phyloP scores from a whole-genome alignment of 352 stramenopile species.

The Bremia lactucae region DNA sequence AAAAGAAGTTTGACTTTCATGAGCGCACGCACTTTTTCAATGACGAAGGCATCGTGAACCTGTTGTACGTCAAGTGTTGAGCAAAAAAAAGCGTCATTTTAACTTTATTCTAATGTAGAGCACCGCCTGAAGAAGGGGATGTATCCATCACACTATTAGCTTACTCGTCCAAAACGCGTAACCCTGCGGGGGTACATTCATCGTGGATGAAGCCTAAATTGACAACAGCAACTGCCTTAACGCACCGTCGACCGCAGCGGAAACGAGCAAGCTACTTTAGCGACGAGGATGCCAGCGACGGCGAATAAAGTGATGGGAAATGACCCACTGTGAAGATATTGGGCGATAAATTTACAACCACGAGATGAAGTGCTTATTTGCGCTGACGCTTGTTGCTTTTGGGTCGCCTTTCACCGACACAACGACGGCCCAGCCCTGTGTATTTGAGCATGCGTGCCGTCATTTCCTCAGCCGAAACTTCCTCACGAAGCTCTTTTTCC shows the following conservation, averaged over 20 bases:
- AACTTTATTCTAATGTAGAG: conserved; percentile 21
- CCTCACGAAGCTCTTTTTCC: conserved; percentile 61
- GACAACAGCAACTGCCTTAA: conserved; percentile 8
- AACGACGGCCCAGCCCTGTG: conserved; percentile 48
- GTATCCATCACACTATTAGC: conserved; percentile 60
- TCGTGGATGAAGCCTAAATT: background rate
- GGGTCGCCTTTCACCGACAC: conserved; percentile 15
- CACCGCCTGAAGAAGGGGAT: conserved; percentile 44
- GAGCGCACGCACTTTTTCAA: conserved; percentile 64
- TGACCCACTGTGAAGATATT: background rate
- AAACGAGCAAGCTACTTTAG: conserved; percentile 59
- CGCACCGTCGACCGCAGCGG: conserved; percentile 20
- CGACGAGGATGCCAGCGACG: conserved; percentile 63
- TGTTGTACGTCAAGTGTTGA: conserved; percentile 36
- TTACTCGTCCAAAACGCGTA: conserved; percentile 27
- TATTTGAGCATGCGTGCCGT: conserved; percentile 76
- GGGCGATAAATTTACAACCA: conserved; percentile 26
- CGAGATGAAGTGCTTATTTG: conserved; percentile 25
- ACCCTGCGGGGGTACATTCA: background rate
- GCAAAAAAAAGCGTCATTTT: conserved; percentile 8
- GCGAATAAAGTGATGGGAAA: conserved; percentile 16
- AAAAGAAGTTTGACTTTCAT: conserved; percentile 45
- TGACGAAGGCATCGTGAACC: conserved; percentile 41
- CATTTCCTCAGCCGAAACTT: conserved; percentile 79
- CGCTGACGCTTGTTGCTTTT: conserved; percentile 46